Evolutionary conservation across 257 asterid species (phyloP).

Genomic region (Voacanga thouarsii): DNA sequence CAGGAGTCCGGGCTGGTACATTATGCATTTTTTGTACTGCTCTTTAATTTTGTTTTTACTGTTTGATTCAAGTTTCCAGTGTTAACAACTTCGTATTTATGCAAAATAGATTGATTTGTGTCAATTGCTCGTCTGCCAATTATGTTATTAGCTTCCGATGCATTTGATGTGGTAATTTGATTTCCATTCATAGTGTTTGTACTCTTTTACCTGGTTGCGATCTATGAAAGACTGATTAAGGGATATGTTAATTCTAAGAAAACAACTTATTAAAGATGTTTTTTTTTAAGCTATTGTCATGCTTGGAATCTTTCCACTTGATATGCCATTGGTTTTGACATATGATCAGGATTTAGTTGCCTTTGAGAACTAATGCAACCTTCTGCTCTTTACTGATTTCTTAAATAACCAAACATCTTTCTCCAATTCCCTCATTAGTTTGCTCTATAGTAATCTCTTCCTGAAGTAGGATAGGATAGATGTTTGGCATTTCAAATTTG

Average conservation of each 20-base stretch:
- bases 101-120: not conserved
- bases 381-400: not conserved
- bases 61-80: not conserved
- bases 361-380: not conserved
- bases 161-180: not conserved
- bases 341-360: constrained; percentile 3
- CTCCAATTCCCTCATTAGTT: not conserved
- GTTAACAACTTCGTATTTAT: not conserved
- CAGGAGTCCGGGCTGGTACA: constrained; percentile 79
- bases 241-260: not conserved
- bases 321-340: not conserved
- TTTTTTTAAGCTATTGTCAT: not conserved
- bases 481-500: not conserved
- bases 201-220: not conserved
- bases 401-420: not conserved
- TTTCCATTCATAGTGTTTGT: not conserved
- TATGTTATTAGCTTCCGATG: not conserved
- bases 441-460: not conserved
- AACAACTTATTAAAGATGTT: not conserved
- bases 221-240: not conserved
- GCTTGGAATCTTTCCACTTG: not conserved
- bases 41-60: not conserved
- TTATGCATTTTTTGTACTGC: not conserved
- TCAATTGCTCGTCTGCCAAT: too few relatives aligned
- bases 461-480: not conserved